Evolutionary conservation across 2,329 filamentous ascomycete genomes (phyloP).

Genomic region (Pyricularia pennisetigena): DNA sequence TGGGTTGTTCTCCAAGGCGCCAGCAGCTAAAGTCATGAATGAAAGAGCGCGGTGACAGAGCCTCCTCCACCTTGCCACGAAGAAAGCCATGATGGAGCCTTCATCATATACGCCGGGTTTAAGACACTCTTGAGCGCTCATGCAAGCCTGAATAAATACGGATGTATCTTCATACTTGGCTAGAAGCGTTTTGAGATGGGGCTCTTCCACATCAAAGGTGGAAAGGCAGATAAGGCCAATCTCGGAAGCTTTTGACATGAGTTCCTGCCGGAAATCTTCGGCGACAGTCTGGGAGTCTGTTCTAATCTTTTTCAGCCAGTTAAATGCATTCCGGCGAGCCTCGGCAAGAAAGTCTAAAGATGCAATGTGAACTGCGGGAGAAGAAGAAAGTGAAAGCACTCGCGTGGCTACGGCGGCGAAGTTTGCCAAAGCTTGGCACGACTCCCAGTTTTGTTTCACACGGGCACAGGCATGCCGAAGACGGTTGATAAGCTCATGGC

Average conservation of each 20-base stretch:
- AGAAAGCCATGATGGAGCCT: conserved; percentile 8
- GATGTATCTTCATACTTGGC: conserved; percentile 15
- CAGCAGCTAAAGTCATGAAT: conserved; percentile 11
- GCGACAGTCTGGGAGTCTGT: conserved; percentile 15
- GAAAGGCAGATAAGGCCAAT: conserved; percentile 28
- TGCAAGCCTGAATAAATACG: conserved; percentile 24
- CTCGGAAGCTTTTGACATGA: conserved; percentile 24
- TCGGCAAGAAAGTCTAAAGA: conserved; percentile 21
- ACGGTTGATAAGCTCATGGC: conserved; percentile 18
- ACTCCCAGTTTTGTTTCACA: conserved; percentile 41
- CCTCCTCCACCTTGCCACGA: conserved; percentile 16
- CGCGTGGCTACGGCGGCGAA: conserved; percentile 31
- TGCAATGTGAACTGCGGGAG: conserved; percentile 9
- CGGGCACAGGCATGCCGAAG: conserved; percentile 20
- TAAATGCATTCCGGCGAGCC: conserved; percentile 21
- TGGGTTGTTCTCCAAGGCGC: conserved; percentile 11
- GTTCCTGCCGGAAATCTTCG: conserved; percentile 16
- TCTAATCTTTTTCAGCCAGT: conserved; percentile 27
- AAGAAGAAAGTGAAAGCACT: conserved; percentile 27
- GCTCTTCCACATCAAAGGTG: conserved; percentile 32
- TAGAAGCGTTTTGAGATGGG: conserved; percentile 19
- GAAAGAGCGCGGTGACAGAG: conserved; percentile 13
- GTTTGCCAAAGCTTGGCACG: conserved; percentile 14
- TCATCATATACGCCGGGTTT: not conserved
- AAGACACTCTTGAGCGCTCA: conserved; percentile 23